A percentile compares a stretch with the other conserved stretches of the same genome.
These are phyloP conservation scores for Fraxinus angustifolia DNA, from an alignment of 305 asterid genomes.

Conservation along the genomic window DNA sequence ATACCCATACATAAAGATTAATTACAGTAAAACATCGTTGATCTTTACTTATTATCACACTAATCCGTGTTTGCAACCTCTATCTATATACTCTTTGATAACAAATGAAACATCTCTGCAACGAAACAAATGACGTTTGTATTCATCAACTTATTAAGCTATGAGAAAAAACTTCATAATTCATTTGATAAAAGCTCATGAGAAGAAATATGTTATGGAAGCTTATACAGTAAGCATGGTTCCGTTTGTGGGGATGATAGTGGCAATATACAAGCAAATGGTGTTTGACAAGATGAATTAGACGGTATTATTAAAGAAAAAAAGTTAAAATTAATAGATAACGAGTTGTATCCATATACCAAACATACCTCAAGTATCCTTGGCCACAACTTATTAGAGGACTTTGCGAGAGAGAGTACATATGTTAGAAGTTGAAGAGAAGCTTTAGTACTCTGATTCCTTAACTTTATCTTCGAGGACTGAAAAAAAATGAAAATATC, in stretches of 20 bases:
- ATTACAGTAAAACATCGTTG: too few relatives aligned
- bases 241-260: background rate
- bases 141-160: background rate
- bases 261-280: background rate
- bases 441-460: background rate
- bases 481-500: too few relatives aligned
- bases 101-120: too few relatives aligned
- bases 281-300: too few relatives aligned
- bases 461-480: background rate
- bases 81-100: too few relatives aligned
- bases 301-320: too few relatives aligned
- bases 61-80: background rate
- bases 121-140: background rate
- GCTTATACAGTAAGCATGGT: background rate
- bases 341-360: background rate
- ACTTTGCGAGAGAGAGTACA: too few relatives aligned
- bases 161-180: background rate
- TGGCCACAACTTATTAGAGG: too few relatives aligned
- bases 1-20: too few relatives aligned
- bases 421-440: background rate
- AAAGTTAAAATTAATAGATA: background rate
- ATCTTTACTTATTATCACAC: too few relatives aligned
- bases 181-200: background rate
- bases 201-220: background rate
- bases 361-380: background rate